These are phyloP conservation scores for Chlamydomonas asymmetrica DNA, from an alignment of 139 green algal species.

Conservation along the genomic window DNA sequence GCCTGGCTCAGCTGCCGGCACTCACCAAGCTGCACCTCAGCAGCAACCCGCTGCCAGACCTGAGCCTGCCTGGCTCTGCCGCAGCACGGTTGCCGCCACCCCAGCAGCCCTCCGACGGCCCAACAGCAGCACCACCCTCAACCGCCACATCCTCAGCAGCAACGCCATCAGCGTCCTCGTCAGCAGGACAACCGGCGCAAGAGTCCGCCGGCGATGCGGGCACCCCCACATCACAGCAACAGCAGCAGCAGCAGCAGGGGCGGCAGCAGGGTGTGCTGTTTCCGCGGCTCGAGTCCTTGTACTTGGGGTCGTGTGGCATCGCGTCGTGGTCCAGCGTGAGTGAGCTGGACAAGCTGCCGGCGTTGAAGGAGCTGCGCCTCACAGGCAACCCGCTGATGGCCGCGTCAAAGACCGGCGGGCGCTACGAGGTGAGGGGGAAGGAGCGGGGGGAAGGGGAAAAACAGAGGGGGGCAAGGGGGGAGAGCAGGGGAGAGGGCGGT, in stretches of 20 bases:
- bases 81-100: background rate
- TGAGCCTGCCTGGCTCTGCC: constrained; percentile 16
- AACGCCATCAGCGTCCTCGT: background rate
- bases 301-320: constrained; percentile 62
- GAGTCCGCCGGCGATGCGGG: too few relatives aligned
- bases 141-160: background rate
- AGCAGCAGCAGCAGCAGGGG: constrained; percentile 12
- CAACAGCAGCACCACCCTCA: background rate
- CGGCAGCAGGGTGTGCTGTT: constrained; percentile 32
- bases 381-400: constrained; percentile 74
- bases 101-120: background rate
- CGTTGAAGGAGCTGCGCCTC: constrained; percentile 65
- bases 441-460: background rate
- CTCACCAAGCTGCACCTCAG: constrained; percentile 65
- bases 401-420: constrained; percentile 30
- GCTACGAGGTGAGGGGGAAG: constrained; percentile 56
- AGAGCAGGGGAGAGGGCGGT: background rate
- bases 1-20: constrained; percentile 53
- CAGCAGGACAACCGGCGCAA: too few relatives aligned
- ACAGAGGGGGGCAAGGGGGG: background rate
- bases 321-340: constrained; percentile 62
- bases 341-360: constrained; percentile 60
- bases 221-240: background rate
- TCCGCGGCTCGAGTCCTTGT: constrained; percentile 40
- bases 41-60: constrained; percentile 53